Evolutionary conservation across 108 stramenopile genomes (phyloP).

Genomic region (Skeletonema costatum): DNA sequence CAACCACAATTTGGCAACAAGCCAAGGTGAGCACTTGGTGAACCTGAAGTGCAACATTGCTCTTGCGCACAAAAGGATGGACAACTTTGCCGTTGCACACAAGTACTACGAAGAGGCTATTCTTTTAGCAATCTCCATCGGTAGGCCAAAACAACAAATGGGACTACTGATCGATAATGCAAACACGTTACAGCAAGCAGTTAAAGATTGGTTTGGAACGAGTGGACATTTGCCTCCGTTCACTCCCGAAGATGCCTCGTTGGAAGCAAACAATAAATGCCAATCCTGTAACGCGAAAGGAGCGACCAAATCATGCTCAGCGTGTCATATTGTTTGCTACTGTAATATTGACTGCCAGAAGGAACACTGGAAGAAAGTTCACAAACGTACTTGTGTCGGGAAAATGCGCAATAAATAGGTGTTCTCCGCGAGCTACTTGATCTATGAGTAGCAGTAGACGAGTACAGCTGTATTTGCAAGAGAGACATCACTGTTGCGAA

Average conservation of each 20-base stretch:
- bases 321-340: not conserved
- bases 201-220: not conserved
- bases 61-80: not conserved
- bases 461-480: no score
- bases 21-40: not conserved
- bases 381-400: not conserved
- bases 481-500: no score
- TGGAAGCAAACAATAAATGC: conserved; percentile 1
- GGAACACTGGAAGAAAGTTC: not conserved
- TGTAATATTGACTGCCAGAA: not conserved
- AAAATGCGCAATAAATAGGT: not conserved
- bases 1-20: not conserved
- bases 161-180: not conserved
- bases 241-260: not conserved
- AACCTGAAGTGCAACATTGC: not conserved
- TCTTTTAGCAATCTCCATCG: not conserved
- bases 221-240: not conserved
- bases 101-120: not conserved
- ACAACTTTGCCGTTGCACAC: not conserved
- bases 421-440: no score
- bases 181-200: not conserved
- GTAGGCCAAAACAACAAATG: not conserved
- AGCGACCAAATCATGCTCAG: not conserved
- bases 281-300: not conserved
- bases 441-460: no score